Base-by-base conservation (phyloP, 768 basidiomycete species). In the Phaffia tasmanica region DNA sequence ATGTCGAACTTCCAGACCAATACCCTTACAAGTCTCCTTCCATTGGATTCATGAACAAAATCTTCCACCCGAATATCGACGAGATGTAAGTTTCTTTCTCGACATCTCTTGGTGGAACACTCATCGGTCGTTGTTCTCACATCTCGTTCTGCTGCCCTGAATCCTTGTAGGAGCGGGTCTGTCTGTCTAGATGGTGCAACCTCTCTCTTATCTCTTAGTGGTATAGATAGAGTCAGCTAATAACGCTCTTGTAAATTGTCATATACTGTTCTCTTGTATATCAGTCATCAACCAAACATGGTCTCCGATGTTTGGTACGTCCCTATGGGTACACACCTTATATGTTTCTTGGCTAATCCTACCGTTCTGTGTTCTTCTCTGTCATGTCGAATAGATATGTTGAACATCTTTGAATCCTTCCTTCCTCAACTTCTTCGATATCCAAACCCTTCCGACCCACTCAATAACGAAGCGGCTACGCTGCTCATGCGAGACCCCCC, bases 11-110 rank as follows among this genome's bases (percentile, higher is more conserved):
- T 25, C 95, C 94, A 27, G 91, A 97, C 70, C 91, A 95, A 77
- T 99, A 98, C 75, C 95, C 95, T 1, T 99, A 87, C 84, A 98
- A 98, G 78, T 94, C 90, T 32, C 95, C 95, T 6, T 92, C 89
- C 75, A 99, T 99, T 71, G 95, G 95, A 1, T 99, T 99, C 79
- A 93, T 95, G 90, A 99, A 99, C 83, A 97, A 97, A 86, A 97
- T 99, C 76, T 98, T 95, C 76, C 95, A 98, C 73, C 95, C 95
- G 23, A 99, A 99, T 75, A 99, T 99, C 74, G 95, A 99, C 78
- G 95, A 99, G 78, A 80, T 95, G 87, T 97, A 76, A 74, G 90
- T 80, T 23, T 14, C n/a, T 14, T 11, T 21, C 16, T 29, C 1
- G 30, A 50, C 27, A 54, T 64, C 19, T 19, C 49, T 11, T 9